These are phyloP conservation scores for Fusarium sp. DNA, from an alignment of 2,329 filamentous ascomycete species.

Conservation along the genomic window DNA sequence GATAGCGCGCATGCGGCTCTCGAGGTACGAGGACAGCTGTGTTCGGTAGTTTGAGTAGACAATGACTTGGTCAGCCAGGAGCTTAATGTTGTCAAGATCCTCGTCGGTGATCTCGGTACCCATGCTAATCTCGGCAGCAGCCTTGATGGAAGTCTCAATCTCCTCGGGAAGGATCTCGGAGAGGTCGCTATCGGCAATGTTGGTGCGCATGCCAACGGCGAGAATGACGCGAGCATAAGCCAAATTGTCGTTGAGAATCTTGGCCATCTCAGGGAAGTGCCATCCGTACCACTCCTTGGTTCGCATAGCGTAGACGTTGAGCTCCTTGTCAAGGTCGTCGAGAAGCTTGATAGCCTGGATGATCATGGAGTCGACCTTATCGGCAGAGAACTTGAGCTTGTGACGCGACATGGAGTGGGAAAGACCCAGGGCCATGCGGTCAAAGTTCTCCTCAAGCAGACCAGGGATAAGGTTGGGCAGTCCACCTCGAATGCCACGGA, in stretches of 20 bases:
- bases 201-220: slow-evolving; percentile 87
- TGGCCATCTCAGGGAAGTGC: slow-evolving; percentile 98
- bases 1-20: slow-evolving; percentile 94
- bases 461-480: slow-evolving; percentile 90
- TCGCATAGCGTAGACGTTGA: slow-evolving; percentile 98
- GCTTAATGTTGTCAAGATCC: slow-evolving; percentile 91
- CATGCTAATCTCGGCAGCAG: slow-evolving; percentile 96
- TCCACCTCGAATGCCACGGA: slow-evolving; percentile 92
- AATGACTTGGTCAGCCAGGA: slow-evolving; percentile 92
- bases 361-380: slow-evolving; percentile 99
- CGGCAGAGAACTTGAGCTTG: slow-evolving; percentile 97
- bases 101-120: slow-evolving; percentile 95
- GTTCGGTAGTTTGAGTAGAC: slow-evolving; percentile 89
- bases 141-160: slow-evolving; percentile 90
- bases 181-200: slow-evolving; percentile 79
- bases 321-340: slow-evolving; percentile 97
- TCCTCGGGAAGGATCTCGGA: slow-evolving; percentile 94
- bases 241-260: slow-evolving; percentile 96
- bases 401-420: slow-evolving; percentile 96
- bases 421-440: slow-evolving; percentile 94
- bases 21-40: slow-evolving; percentile 88
- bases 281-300: slow-evolving; percentile 99
- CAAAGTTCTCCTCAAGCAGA: slow-evolving; percentile 83
- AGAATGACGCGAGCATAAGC: slow-evolving; percentile 91
- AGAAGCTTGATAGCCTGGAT: slow-evolving; percentile 94